Conservation (phyloP, 2,329 filamentous ascomycete species). For the Botrytis fragariae region DNA sequence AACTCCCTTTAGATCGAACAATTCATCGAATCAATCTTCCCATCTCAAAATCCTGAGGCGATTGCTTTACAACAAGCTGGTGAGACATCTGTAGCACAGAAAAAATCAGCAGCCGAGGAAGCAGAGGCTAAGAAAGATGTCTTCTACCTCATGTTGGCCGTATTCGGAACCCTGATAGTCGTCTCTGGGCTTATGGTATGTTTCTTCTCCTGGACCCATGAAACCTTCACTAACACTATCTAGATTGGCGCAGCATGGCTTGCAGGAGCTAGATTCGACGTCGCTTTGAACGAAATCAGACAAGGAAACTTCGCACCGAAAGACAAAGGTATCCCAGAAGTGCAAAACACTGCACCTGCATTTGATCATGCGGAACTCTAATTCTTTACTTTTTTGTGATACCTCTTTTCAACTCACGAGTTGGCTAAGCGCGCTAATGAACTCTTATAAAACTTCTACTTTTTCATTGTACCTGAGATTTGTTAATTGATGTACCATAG, state of each 20-base stretch:
- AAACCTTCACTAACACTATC: slow-evolving; percentile 24
- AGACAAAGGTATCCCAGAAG: slow-evolving; percentile 26
- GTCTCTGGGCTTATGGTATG: slow-evolving; percentile 77
- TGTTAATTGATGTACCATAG: slow-evolving; percentile 5
- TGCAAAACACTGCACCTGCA: slow-evolving; percentile 33
- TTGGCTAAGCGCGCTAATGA: neutral
- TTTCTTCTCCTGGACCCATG: slow-evolving; percentile 24
- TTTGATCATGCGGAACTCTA: slow-evolving; percentile 35
- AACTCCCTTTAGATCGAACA: slow-evolving; percentile 62
- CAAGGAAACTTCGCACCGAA: slow-evolving; percentile 43
- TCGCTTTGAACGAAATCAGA: slow-evolving; percentile 57
- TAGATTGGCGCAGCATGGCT: slow-evolving; percentile 77
- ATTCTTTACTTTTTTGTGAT: slow-evolving; percentile 4
- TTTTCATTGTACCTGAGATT: slow-evolving; percentile 19
- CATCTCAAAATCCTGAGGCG: slow-evolving; percentile 70
- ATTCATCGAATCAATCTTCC: slow-evolving; percentile 93
- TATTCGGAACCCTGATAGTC: slow-evolving; percentile 65
- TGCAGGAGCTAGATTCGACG: slow-evolving; percentile 79
- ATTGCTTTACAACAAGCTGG: slow-evolving; percentile 41
- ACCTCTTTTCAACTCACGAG: neutral
- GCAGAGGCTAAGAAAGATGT: slow-evolving; percentile 56
- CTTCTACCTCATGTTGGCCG: slow-evolving; percentile 63
- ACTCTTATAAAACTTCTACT: slow-evolving; percentile 1
- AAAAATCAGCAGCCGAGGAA: slow-evolving; percentile 48
- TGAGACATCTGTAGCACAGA: slow-evolving; percentile 40